Percentiles rank a stretch among this genome's conserved stretches.
Evolutionary conservation across 768 basidiomycete species (phyloP).

Genomic region (Macrolepiota dolichaula): DNA sequence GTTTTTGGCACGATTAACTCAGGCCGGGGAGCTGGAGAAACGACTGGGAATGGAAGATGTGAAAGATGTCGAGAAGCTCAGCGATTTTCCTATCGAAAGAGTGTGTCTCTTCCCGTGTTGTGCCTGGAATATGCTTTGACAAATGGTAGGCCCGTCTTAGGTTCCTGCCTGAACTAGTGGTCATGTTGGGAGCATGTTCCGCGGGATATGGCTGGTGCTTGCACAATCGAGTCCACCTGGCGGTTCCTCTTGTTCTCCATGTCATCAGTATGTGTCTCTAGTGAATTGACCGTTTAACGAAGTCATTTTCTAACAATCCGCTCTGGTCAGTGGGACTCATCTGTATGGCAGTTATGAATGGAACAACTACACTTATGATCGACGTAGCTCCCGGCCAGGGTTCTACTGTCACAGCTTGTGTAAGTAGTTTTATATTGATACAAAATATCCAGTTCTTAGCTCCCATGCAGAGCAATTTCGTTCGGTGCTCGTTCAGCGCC

Average conservation of each 20-base stretch:
- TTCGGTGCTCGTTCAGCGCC: constrained; percentile 62
- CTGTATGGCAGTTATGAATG: constrained; percentile 50
- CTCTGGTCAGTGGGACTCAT: constrained; percentile 44
- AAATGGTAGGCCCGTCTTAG: constrained; percentile 18
- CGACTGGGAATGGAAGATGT: not conserved
- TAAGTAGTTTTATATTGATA: constrained; percentile 29
- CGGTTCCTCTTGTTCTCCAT: constrained; percentile 49
- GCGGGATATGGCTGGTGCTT: constrained; percentile 64
- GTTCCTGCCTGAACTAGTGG: constrained; percentile 18
- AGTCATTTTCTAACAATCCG: not conserved
- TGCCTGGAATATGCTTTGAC: not conserved
- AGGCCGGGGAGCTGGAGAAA: not conserved
- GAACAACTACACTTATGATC: constrained; percentile 57
- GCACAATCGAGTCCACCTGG: constrained; percentile 41
- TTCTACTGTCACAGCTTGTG: constrained; percentile 70
- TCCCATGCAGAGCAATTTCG: constrained; percentile 57
- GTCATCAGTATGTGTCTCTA: constrained; percentile 26
- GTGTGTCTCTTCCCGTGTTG: not conserved
- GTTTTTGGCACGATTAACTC: constrained; percentile 16
- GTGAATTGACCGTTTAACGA: not conserved
- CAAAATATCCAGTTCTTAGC: not conserved
- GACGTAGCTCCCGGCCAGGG: constrained; percentile 61
- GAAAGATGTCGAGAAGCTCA: not conserved
- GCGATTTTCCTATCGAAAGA: constrained; percentile 3
- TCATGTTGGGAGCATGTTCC: constrained; percentile 34